These are phyloP conservation scores for Musa schizocarpa DNA, from an alignment of 176 grass and related monocot species.

Conservation along the genomic window DNA sequence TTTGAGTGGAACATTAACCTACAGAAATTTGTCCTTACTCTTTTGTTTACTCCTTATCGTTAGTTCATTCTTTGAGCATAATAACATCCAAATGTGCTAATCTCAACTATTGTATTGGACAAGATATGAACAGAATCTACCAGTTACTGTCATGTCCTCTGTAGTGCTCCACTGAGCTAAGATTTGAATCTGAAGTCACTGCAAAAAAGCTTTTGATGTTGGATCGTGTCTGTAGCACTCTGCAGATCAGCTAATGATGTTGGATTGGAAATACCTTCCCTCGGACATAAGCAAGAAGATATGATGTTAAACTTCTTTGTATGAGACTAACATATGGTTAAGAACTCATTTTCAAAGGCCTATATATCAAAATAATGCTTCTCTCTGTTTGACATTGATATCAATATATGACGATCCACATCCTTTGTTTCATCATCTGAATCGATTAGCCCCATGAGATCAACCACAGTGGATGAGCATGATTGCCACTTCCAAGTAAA, in stretches of 20 bases:
- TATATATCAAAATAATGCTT: neutral
- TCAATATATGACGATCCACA: neutral
- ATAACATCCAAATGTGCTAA: no score
- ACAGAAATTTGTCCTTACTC: no score
- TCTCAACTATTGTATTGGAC: no score
- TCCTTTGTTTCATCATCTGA: neutral
- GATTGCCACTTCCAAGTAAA: neutral
- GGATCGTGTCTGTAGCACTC: slow-evolving; percentile 1
- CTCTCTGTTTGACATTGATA: neutral
- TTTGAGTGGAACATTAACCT: no score
- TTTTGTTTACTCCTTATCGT: no score
- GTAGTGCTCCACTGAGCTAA: slow-evolving; percentile 3
- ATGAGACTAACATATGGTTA: no score
- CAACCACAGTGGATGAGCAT: neutral
- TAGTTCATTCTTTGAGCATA: no score
- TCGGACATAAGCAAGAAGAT: neutral
- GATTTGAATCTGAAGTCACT: neutral
- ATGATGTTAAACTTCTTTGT: neutral
- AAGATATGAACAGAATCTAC: neutral
- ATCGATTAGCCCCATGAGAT: neutral
- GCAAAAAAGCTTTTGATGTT: neutral
- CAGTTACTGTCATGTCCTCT: neutral
- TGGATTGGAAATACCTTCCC: neutral
- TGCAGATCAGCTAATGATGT: neutral
- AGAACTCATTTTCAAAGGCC: neutral